phyloP scores from a whole-genome alignment of 768 basidiomycete genomes.

The Clathrus columnatus region DNA sequence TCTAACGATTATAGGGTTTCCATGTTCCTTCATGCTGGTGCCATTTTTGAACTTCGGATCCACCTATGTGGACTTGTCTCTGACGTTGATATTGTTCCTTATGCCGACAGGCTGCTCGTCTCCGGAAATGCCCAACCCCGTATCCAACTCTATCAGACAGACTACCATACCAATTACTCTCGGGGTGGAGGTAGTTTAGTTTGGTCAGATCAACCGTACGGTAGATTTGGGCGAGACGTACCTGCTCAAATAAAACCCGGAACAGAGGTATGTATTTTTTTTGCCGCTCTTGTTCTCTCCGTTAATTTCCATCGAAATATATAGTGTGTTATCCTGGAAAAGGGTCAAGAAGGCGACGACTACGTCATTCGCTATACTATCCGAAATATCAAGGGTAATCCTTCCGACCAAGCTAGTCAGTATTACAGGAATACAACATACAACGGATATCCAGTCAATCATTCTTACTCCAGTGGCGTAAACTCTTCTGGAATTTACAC shows the following conservation, averaged over 20 bases:
- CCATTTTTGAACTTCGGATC: conserved; percentile 2
- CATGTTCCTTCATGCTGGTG: not conserved
- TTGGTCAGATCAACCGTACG: conserved; percentile 3
- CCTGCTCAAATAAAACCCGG: not conserved
- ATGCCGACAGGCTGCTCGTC: not conserved
- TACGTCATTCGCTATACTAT: conserved; percentile 8
- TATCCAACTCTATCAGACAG: not conserved
- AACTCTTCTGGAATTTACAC: not conserved
- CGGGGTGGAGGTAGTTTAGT: not conserved
- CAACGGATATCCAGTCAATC: not conserved
- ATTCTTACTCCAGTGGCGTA: not conserved
- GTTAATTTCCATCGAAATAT: not conserved
- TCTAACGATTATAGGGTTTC: conserved; percentile 1
- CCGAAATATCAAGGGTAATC: not conserved
- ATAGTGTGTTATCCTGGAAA: not conserved
- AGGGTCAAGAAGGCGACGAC: conserved; percentile 3
- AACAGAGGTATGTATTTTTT: not conserved
- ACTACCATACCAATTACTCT: not conserved
- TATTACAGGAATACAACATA: not conserved
- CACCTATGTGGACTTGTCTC: not conserved
- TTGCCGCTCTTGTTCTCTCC: not conserved
- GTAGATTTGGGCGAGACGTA: not conserved
- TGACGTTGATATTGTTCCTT: conserved; percentile 1
- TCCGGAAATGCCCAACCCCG: not conserved
- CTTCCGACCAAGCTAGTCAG: not conserved